These are phyloP conservation scores for Salisapilia sapeloensis DNA, from an alignment of 352 stramenopile genomes.

Conservation along the genomic window DNA sequence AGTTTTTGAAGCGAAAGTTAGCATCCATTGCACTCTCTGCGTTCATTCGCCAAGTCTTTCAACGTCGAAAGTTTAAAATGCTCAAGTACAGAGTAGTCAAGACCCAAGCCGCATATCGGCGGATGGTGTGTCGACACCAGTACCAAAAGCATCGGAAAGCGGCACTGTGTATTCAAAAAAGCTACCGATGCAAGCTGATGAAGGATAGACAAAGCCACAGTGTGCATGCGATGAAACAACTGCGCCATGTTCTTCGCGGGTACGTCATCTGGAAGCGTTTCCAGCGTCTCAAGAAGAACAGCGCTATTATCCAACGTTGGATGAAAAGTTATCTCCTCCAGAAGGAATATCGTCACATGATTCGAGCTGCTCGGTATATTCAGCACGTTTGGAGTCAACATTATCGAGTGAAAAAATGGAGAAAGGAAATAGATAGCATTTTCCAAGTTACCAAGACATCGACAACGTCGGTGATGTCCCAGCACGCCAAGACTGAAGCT, in stretches of 20 bases:
- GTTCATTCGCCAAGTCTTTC: slow-evolving; percentile 50
- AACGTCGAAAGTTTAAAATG: slow-evolving; percentile 34
- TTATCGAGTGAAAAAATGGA: slow-evolving; percentile 17
- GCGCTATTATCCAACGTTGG: slow-evolving; percentile 19
- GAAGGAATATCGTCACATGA: slow-evolving; percentile 16
- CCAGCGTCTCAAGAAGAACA: slow-evolving; percentile 13
- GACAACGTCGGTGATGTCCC: too few species aligned
- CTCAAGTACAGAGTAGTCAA: slow-evolving; percentile 54
- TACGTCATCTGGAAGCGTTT: slow-evolving; percentile 26
- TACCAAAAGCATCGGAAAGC: slow-evolving; percentile 10
- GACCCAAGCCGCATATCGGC: slow-evolving; percentile 34
- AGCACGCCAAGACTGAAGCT: slow-evolving; percentile 47
- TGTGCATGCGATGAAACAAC: slow-evolving; percentile 9
- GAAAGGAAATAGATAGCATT: slow-evolving; percentile 21
- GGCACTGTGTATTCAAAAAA: slow-evolving; percentile 9
- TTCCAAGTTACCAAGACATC: too few species aligned
- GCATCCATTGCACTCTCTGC: slow-evolving; percentile 45
- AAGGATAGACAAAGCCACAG: too few species aligned
- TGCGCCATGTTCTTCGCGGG: slow-evolving; percentile 34
- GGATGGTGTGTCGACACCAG: slow-evolving; percentile 6
- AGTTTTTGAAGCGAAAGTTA: slow-evolving; percentile 23
- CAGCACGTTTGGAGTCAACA: slow-evolving; percentile 24
- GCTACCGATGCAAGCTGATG: too few species aligned
- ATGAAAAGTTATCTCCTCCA: slow-evolving; percentile 35
- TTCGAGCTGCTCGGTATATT: slow-evolving; percentile 11